A percentile compares a stretch with the other conserved stretches of the same genome.
Evolutionary conservation across 2,329 filamentous ascomycete species (phyloP).

Genomic region (Arthrobotrys entomopaga): DNA sequence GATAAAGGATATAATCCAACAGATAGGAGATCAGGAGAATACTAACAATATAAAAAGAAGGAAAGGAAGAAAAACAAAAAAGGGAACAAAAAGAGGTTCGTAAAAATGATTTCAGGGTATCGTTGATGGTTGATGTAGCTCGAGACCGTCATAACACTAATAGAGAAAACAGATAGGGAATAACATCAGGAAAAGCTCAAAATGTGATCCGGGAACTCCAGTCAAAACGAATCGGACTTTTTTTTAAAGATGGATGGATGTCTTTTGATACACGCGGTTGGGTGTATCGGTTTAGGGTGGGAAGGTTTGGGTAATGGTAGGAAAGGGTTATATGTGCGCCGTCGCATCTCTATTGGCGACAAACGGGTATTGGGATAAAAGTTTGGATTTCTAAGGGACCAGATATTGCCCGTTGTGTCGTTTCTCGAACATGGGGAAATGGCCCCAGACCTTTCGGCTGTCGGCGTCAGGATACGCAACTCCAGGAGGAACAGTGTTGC

Average conservation of each 20-base stretch:
- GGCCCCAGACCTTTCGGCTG: slow-evolving; percentile 47
- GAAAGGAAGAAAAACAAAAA: background rate
- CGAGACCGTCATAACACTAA: slow-evolving; percentile 41
- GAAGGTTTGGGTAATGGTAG: slow-evolving; percentile 1
- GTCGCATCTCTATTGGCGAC: slow-evolving; percentile 5
- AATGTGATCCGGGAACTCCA: slow-evolving; percentile 53
- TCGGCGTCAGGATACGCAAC: slow-evolving; percentile 46
- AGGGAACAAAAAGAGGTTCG: slow-evolving; percentile 12
- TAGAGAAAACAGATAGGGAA: slow-evolving; percentile 17
- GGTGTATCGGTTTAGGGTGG: slow-evolving; percentile 26
- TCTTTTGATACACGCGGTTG: slow-evolving; percentile 38
- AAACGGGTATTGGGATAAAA: background rate
- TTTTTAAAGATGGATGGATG: slow-evolving; percentile 36
- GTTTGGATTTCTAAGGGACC: slow-evolving; percentile 26
- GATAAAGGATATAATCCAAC: slow-evolving; percentile 27
- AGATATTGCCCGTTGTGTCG: slow-evolving; percentile 50
- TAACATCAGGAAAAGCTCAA: slow-evolving; percentile 29
- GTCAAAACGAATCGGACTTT: slow-evolving; percentile 54
- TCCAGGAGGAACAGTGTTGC: slow-evolving; percentile 48
- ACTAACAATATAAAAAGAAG: slow-evolving; percentile 11
- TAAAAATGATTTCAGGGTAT: slow-evolving; percentile 54
- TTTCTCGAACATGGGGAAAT: slow-evolving; percentile 52
- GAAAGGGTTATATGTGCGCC: slow-evolving; percentile 16
- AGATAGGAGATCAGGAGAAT: slow-evolving; percentile 12
- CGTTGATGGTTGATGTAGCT: slow-evolving; percentile 43